These are phyloP conservation scores for Rhypophila decipiens DNA, from an alignment of 495 filamentous ascomycete genomes.

Conservation along the genomic window DNA sequence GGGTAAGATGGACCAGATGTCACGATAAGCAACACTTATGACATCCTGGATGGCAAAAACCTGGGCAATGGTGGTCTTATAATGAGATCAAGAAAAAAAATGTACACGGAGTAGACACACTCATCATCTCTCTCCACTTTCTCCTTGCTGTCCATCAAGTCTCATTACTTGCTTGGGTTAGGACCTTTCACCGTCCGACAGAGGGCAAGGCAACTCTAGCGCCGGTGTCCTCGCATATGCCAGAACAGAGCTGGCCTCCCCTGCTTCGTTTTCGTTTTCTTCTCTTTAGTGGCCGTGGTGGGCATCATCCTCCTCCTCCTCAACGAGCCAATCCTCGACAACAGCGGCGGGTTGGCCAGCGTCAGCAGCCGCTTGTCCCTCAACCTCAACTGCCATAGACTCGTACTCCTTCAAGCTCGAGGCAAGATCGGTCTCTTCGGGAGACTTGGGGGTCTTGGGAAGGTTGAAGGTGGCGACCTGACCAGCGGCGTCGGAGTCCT, in stretches of 20 bases:
- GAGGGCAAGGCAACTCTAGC: too few species aligned
- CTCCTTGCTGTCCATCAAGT: not conserved
- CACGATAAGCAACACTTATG: too few species aligned
- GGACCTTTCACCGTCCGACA: too few species aligned
- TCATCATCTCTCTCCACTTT: slow-evolving; percentile 22
- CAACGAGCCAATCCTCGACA: slow-evolving; percentile 44
- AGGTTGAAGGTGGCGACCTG: slow-evolving; percentile 82
- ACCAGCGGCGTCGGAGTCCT: slow-evolving; percentile 78
- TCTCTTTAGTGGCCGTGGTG: slow-evolving; percentile 30
- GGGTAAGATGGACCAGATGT: too few species aligned
- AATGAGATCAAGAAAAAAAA: slow-evolving; percentile 28
- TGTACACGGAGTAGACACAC: slow-evolving; percentile 41
- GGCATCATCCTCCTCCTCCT: slow-evolving; percentile 42
- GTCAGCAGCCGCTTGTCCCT: slow-evolving; percentile 61
- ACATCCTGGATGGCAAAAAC: not conserved
- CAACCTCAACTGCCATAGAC: slow-evolving; percentile 84
- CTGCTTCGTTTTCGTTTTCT: too few species aligned
- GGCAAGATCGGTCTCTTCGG: slow-evolving; percentile 88
- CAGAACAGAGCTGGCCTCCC: too few species aligned
- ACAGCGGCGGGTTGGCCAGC: slow-evolving; percentile 29
- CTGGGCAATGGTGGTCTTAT: slow-evolving; percentile 19
- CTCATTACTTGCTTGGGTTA: not conserved
- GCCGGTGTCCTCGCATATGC: too few species aligned
- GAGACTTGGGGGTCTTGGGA: slow-evolving; percentile 74
- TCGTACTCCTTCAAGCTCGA: slow-evolving; percentile 90